phyloP scores from a whole-genome alignment of 495 filamentous ascomycete genomes.

The Aspergillus ostianus region DNA sequence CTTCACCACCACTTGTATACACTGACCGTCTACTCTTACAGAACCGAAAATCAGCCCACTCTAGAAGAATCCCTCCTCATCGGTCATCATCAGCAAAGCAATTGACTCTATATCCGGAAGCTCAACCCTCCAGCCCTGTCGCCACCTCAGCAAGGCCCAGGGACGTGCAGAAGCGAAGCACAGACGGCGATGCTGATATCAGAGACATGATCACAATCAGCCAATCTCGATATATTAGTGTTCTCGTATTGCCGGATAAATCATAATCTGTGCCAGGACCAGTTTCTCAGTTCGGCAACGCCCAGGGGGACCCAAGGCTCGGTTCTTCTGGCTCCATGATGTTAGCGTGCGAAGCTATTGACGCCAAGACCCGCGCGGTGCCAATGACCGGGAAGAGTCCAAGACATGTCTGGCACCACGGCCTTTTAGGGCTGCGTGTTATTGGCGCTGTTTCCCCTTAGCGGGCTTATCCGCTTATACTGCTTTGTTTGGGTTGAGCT shows the following conservation, averaged over 20 bases:
- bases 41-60: not conserved
- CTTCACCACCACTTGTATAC: not conserved
- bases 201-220: no score
- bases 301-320: no score
- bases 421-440: no score
- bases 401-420: not conserved
- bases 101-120: not conserved
- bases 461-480: not conserved
- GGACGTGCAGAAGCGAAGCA: not conserved
- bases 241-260: no score
- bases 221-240: not conserved
- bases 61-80: not conserved
- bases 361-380: not conserved
- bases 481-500: not conserved
- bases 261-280: no score
- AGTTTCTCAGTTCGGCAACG: not conserved
- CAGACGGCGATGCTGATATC: not conserved
- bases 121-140: not conserved
- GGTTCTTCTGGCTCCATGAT: no score
- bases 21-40: not conserved
- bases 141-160: not conserved
- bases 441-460: not conserved
- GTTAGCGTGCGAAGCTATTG: not conserved
- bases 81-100: not conserved
- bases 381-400: no score